Percentiles rank a stretch among this genome's conserved stretches.
Conservation (phyloP, 2,329 filamentous ascomycete genomes). For the Trichoderma gracile region DNA sequence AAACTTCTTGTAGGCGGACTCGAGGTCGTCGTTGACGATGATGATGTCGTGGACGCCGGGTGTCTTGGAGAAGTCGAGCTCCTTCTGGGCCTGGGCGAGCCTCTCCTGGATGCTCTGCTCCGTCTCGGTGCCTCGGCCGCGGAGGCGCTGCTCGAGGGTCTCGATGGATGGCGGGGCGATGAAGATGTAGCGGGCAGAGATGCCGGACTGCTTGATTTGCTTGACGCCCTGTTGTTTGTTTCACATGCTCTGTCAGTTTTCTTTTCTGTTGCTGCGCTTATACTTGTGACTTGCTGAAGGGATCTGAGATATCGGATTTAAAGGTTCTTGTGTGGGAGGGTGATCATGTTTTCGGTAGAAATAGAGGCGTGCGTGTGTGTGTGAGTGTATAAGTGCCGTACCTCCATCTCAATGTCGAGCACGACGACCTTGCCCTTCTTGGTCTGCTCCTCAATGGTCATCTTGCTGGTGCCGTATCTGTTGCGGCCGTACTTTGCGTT, state of each 20-base stretch:
- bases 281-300: neutral
- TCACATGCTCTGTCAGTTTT: constrained; percentile 4
- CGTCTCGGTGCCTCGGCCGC: constrained; percentile 75
- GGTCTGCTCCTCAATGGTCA: constrained; percentile 74
- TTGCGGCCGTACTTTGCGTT: constrained; percentile 83
- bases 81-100: constrained; percentile 68
- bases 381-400: constrained; percentile 37
- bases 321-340: neutral
- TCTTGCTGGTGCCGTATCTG: constrained; percentile 80
- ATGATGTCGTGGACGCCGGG: constrained; percentile 54
- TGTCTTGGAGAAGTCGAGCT: constrained; percentile 71
- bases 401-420: constrained; percentile 96
- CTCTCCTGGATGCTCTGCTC: constrained; percentile 71
- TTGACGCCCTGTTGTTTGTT: constrained; percentile 73
- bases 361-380: no score
- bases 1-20: constrained; percentile 54
- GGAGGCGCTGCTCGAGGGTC: constrained; percentile 71
- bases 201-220: constrained; percentile 77
- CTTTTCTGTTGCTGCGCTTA: neutral
- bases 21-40: constrained; percentile 48
- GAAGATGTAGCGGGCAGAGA: constrained; percentile 80
- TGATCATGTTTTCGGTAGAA: no score
- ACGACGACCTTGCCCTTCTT: constrained; percentile 74
- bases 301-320: neutral
- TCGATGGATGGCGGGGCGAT: constrained; percentile 76